Base-by-base conservation (phyloP, 1,284 basidiomycete genomes). In the Papiliotrema nemorosa region DNA sequence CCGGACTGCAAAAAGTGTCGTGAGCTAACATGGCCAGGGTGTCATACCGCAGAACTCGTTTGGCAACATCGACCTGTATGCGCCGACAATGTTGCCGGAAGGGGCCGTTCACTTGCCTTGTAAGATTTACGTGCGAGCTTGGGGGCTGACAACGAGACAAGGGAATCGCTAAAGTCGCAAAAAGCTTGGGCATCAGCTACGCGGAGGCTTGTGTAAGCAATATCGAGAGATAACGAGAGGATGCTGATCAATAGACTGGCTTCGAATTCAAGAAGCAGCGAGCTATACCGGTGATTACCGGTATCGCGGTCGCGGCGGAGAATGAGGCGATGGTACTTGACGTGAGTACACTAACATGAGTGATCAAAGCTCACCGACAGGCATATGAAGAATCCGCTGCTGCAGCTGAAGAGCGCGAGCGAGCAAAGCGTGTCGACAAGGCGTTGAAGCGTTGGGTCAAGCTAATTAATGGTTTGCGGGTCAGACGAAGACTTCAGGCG, bases 61-160 rank as follows among this genome's bases (percentile, higher is more conserved):
- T 70, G 96, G 96, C 20, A 97, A 97, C 70, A 88, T 99, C 57
- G 94, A 99, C 75, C 76, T 99, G 25, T 98, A 96, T 70, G 88
- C 89, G 5, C 87, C 90, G 22, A 86, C 87, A 1, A 98, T 99
- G 94, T 80, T 98, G 22, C 96, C 96, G 0, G 76, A 75, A 46
- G 94, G 94, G 14, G 90, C 84, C 3, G 85, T 80, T 1, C 90
- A 97, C 75, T 78, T 98, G 31, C 88, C 91, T 18, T 89, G 91
- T 91, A 66, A 75, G 87, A n/a, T n/a, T 80, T 3, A 21, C n/a
- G 14, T 10, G 35, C 18, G 10, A 9, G 5, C 21, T 2, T 2
- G 25, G 25, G 33, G 45, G 47, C 55, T 57, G 35, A 56, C 2
- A 44, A 9, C 16, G 36, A 94, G 91, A 84, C 76, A 92, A 90